Base-by-base conservation (phyloP, 2,329 filamentous ascomycete species). In the Pezicula carpinea region DNA sequence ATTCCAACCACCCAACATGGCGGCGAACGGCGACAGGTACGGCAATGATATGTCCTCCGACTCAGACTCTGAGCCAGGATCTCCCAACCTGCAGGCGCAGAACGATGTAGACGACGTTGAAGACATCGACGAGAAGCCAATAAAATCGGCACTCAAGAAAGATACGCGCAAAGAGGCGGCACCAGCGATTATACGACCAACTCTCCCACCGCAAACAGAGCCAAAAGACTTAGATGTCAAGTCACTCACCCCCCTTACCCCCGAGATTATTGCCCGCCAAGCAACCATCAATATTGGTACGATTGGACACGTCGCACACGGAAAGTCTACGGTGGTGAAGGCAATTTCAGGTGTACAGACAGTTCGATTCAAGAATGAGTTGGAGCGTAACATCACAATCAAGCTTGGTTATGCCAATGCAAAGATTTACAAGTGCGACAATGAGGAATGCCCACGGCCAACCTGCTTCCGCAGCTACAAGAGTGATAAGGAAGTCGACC, bases 331-430 rank as follows among this genome's bases (percentile, higher is more conserved):
- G 18, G 93, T 99, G 43, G 93, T 99, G 62, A 99, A 99, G 79
- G 93, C 93, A 62, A 97, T 99, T 63, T 97, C 93, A 2, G 93
- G 93, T 53, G 93, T 99, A 55, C 93, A 99, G 79, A 99, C 93
- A 15, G 93, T 99, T 65, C 83, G 93, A 60, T 99, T 99, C 80
- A 99, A 99, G 86, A 99, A 97, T 76, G 93, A 99, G 74, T 75
- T 96, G 73, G 95, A 97, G 74, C 82, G 93, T 65, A 99, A 99
- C 71, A 99, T 99, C 65, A 99, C 93, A 64, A 99, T 99, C 78
- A 99, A 99, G 83, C 82, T 99, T 63, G 93, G 93, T 68, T 99
- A 99, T 70, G 93, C 93, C 69, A 99, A 99, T 70, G 93, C 93
- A 62, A 97, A 99, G 74, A 91, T 99, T 70, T 99, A 97, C 84